Base-by-base conservation (phyloP, 257 asterid species). In the Solanum lycopersicoides region DNA sequence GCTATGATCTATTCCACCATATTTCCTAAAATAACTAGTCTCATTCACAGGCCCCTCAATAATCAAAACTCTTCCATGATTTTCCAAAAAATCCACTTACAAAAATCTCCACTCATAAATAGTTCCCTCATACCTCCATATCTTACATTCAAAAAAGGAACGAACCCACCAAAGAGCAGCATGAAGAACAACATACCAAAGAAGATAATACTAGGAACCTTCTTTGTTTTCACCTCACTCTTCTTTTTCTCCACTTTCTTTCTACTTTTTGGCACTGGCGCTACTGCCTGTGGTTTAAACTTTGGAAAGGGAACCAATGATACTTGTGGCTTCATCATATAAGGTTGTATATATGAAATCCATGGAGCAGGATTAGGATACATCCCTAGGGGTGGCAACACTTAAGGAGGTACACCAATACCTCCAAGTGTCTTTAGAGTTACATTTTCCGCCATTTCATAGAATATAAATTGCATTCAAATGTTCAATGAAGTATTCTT, bases 171-270 rank as follows among this genome's bases (percentile, higher is more conserved):
- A 82, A 96, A 93, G 88, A 96, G 90, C 91, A 95, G 86, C 60
- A 94, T 89, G 87, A 94, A 95, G 80, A 94, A 94, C 86, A 96
- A 82, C 91, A 95, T 88, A 32, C 98, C 98, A 34, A 96, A 90
- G 72, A 96, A 94, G 91, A 98, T 96, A 88, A 96, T 92, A 53
- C 99, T 92, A 0, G 99, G 98, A 86, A 95, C 98, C 93, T 93
- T 96, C 92, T 95, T 96, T 44, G 95, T 94, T 84, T 94, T 94
- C 65, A 90, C 94, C 86, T 95, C 98, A 7, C 53, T 93, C 90
- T 94, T 96, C 94, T 94, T 96, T 88, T 88, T 86, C 60, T 92
- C 95, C 9, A 44, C 86, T 90, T 92, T 96, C 93, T 93, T 96
- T 84, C 86, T 93, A 12, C 60, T 71, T 90, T 92, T 96, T 9